Evolutionary conservation across 176 grass and related monocot species (phyloP), one percentile per base, ranked within the genome.

Genomic region (Themeda triandra): DNA sequence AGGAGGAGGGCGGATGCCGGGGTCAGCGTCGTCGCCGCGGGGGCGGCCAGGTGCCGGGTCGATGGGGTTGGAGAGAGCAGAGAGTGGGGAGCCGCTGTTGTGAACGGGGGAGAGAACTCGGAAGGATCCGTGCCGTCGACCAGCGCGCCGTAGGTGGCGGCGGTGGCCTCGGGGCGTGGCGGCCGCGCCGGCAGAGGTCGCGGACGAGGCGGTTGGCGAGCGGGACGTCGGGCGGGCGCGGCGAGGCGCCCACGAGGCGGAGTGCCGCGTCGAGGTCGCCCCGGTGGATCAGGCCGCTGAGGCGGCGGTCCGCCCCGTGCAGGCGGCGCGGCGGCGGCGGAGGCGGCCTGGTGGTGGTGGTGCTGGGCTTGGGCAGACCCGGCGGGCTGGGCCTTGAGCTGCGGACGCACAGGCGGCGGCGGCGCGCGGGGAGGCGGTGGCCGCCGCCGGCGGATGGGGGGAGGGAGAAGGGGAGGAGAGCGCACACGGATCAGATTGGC

Each of bases 121-220:
- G n/a, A n/a, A n/a, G n/a, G n/a, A n/a, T n/a, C n/a, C n/a, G n/a
- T n/a, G n/a, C 90, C 88, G 58, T 71, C 80, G 59, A 87, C 81
- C 18, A 95, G 88, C 56, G 88, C 87, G 82, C 86, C 83, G 88
- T 92, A 92, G 13, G 90, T 92, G 64, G 83, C 84, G 25, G 89
- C 93, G n/a, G 88, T 91, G 63, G 90, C 90, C 9, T 68, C 85
- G 7, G 88, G 28, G 53, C 31, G 30, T 79, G 77, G 33, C 81
- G 87, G 82, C 92, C 87, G 25, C 75, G 81, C 70, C 87, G 92
- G 85, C 89, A 94, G 90, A 94, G 88, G 77, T 87, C 89, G 60
- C 87, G 87, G 79, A 92, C 84, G 58, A 94, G 92, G 42, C 86
- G 87, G 69, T 89, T 88, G 85, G 89, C 88, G 65, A 91, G 87